Conservation (phyloP, 176 grass and related monocot genomes). For the Carex scoparia region DNA sequence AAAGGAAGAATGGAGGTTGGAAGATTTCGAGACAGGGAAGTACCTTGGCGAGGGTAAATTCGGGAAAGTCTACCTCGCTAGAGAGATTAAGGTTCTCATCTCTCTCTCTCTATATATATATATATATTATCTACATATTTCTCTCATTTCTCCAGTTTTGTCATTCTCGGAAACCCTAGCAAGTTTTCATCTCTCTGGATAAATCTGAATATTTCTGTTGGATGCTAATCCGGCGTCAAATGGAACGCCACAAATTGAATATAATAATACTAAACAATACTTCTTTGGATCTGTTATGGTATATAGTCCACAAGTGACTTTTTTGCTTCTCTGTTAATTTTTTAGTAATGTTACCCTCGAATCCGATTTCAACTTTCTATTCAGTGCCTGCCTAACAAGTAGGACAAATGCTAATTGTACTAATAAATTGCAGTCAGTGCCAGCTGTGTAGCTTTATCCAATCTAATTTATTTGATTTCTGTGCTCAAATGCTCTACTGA, state of each 20-base stretch:
- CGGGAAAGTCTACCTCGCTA: conserved; percentile 82
- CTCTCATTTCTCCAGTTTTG: not conserved
- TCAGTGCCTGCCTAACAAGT: not conserved
- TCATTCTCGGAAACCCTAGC: not conserved
- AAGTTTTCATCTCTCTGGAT: not conserved
- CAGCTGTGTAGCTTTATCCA: not conserved
- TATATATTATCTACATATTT: not conserved
- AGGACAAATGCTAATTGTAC: not conserved
- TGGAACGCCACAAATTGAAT: not conserved
- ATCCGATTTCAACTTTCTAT: not conserved
- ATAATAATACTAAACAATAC: not conserved
- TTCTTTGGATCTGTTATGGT: not conserved
- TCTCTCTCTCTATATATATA: not conserved
- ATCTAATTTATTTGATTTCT: not conserved
- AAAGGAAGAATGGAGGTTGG: conserved; percentile 48
- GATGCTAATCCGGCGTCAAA: no score
- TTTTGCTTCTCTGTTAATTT: not conserved
- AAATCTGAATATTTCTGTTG: not conserved
- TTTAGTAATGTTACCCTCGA: not conserved
- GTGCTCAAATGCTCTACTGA: not conserved
- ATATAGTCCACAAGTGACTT: not conserved
- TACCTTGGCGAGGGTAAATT: conserved; percentile 86
- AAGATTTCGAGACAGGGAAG: conserved; percentile 73
- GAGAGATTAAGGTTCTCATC: conserved; percentile 58
- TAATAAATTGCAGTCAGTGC: not conserved